These are phyloP conservation scores for Ganoderma sinense DNA, from an alignment of 1,284 basidiomycete species.

Conservation along the genomic window DNA sequence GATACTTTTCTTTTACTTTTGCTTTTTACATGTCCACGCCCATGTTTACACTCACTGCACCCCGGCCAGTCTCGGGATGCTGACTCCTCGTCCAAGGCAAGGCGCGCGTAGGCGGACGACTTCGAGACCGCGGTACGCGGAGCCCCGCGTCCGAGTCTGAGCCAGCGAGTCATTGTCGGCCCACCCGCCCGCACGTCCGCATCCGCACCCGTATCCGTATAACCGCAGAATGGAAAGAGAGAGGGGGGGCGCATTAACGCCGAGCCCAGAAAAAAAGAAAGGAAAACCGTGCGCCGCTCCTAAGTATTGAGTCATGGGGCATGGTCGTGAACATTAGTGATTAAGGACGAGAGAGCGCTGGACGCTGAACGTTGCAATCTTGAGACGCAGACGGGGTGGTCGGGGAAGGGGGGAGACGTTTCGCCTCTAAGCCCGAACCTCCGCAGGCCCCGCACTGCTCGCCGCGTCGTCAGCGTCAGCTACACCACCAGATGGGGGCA, in stretches of 20 bases:
- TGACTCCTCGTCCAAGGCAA: background rate
- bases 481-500: background rate
- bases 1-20: background rate
- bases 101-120: no score
- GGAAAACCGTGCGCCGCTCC: no score
- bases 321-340: background rate
- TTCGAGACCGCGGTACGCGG: background rate
- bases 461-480: background rate
- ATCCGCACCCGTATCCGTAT: background rate
- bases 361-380: background rate
- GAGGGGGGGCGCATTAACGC: background rate
- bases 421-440: background rate
- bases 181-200: background rate
- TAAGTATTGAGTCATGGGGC: background rate
- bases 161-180: no score
- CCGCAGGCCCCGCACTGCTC: background rate
- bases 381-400: no score
- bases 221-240: background rate
- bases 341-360: no score
- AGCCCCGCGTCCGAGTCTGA: background rate
- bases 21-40: background rate
- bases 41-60: background rate
- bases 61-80: background rate
- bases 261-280: background rate
- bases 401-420: no score